A percentile compares a stretch with the other conserved stretches of the same genome.
Conservation (phyloP, 345 rosid species). For the Eucalyptus fibrosa region DNA sequence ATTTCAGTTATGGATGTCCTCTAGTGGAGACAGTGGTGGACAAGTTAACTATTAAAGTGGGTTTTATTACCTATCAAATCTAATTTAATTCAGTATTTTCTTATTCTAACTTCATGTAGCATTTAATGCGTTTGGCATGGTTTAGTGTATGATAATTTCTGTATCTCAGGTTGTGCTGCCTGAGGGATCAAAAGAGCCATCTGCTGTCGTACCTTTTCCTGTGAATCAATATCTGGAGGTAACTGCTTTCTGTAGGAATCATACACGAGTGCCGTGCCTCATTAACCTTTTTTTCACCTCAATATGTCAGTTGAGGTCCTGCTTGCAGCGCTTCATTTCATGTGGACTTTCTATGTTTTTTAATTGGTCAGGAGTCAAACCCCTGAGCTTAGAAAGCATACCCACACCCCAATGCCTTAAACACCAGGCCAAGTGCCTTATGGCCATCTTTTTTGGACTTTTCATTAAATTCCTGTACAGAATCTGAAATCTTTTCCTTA, state of each 20-base stretch:
- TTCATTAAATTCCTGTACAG: background rate
- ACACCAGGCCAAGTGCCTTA: background rate
- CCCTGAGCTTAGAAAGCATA: background rate
- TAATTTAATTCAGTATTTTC: background rate
- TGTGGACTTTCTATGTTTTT: background rate
- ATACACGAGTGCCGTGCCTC: background rate
- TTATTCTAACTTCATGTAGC: background rate
- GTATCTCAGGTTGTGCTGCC: conserved; percentile 88
- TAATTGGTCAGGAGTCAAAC: background rate
- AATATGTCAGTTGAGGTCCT: background rate
- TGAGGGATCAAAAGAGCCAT: conserved; percentile 91
- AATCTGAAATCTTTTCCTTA: background rate
- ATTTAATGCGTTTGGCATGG: background rate
- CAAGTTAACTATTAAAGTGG: conserved; percentile 78
- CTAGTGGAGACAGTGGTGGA: conserved; percentile 76
- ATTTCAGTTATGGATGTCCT: conserved; percentile 95
- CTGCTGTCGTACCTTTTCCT: conserved; percentile 68
- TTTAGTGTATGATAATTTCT: background rate
- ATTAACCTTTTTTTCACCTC: background rate
- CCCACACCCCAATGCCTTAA: background rate
- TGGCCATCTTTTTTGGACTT: background rate
- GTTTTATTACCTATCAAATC: background rate
- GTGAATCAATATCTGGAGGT: conserved; percentile 81
- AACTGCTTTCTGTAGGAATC: background rate
- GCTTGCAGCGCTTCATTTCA: background rate